Conservation (phyloP, 108 stramenopile species). For the Cylindrotheca fusiformis region DNA sequence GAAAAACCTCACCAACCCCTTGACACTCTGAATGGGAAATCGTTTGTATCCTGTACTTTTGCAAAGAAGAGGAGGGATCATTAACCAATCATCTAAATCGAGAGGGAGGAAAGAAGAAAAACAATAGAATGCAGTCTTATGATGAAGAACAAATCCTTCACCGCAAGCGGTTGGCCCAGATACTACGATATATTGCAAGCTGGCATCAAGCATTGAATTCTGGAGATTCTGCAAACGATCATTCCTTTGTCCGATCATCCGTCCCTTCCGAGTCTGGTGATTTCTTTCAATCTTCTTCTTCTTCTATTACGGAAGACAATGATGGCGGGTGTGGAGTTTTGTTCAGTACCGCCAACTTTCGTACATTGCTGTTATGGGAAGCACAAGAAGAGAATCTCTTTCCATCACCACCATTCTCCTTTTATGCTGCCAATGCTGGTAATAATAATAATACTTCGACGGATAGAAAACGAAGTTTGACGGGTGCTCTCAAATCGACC, state of each 20-base stretch:
- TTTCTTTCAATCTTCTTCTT: constrained; percentile 16
- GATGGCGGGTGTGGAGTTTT: constrained; percentile 30
- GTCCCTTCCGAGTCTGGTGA: neutral
- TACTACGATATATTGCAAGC: constrained; percentile 55
- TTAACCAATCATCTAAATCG: no score
- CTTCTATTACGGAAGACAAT: neutral
- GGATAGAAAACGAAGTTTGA: constrained; percentile 8
- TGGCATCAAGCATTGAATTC: constrained; percentile 28
- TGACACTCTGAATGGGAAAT: no score
- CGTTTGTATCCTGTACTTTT: no score
- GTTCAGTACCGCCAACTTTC: constrained; percentile 19
- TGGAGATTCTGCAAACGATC: constrained; percentile 1
- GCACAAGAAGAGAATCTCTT: neutral
- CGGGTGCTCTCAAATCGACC: neutral
- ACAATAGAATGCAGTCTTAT: no score
- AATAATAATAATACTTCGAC: neutral
- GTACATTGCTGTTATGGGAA: neutral
- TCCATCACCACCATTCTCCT: constrained; percentile 36
- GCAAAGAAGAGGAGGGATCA: no score
- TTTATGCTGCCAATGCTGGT: constrained; percentile 26
- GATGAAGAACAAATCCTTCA: constrained; percentile 25
- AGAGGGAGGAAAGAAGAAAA: no score
- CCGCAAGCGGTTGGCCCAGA: constrained; percentile 44
- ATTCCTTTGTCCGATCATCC: constrained; percentile 26
- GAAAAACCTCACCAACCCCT: no score